Percentiles rank a stretch among this genome's conserved stretches.
These are phyloP conservation scores for Leavenworthia alabamica DNA, from an alignment of 345 rosid genomes.

Conservation along the genomic window DNA sequence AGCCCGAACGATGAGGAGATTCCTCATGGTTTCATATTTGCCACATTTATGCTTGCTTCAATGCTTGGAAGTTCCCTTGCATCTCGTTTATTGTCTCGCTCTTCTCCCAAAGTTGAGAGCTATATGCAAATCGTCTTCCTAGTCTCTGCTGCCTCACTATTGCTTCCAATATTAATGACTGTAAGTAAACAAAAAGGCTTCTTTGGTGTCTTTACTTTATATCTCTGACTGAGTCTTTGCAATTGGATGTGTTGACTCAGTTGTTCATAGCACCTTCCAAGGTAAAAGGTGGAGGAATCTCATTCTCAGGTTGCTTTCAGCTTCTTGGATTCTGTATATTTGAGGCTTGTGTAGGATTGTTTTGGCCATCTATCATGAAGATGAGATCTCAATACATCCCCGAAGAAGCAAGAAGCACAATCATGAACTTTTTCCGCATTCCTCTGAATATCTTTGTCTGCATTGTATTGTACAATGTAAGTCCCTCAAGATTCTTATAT, in stretches of 20 bases:
- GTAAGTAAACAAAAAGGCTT: constrained; percentile 34
- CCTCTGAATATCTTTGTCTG: constrained; percentile 96
- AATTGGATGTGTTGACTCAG: constrained; percentile 36
- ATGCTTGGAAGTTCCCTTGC: constrained; percentile 98
- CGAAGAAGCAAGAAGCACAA: constrained; percentile 98
- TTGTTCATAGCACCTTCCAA: constrained; percentile 54
- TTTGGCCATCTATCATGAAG: constrained; percentile 99
- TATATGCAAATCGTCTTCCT: constrained; percentile 92
- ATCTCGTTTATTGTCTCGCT: constrained; percentile 81
- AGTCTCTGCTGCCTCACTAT: constrained; percentile 59
- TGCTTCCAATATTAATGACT: constrained; percentile 76
- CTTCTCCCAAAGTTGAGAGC: constrained; percentile 76
- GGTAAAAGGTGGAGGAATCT: constrained; percentile 74
- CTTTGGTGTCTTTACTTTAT: background rate
- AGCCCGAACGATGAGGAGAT: constrained; percentile 89
- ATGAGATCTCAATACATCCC: constrained; percentile 99
- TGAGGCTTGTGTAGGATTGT: constrained; percentile 93
- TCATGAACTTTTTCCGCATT: constrained; percentile 97
- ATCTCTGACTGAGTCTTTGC: constrained; percentile 9
- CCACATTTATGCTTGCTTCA: constrained; percentile 97
- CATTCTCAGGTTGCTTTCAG: constrained; percentile 73
- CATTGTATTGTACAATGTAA: constrained; percentile 81
- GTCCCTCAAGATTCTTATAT: constrained; percentile 18
- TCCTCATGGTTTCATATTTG: constrained; percentile 97
- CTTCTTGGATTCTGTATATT: constrained; percentile 89